Percentiles rank a stretch among this genome's conserved stretches.
phyloP scores from a whole-genome alignment of 2,329 filamentous ascomycete genomes.

The Aspergillus sp. region DNA sequence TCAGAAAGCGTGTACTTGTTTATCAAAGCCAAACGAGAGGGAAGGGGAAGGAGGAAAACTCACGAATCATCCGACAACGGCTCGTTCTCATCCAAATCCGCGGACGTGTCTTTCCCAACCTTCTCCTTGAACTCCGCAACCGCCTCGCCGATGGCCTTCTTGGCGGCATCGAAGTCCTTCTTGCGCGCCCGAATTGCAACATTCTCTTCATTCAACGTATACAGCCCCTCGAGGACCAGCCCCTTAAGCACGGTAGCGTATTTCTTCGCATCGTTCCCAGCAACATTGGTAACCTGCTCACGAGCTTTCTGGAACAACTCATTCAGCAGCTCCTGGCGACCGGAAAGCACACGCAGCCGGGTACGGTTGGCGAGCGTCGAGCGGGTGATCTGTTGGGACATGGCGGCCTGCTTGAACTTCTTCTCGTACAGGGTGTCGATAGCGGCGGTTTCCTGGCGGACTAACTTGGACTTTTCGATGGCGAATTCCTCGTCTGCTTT shows the following conservation, averaged over 20 bases:
- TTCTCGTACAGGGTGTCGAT: constrained; percentile 94
- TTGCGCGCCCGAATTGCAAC: constrained; percentile 67
- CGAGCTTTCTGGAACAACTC: constrained; percentile 74
- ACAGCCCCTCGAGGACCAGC: constrained; percentile 80
- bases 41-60: constrained; percentile 38
- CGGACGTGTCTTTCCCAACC: constrained; percentile 59
- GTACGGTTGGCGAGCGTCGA: constrained; percentile 96
- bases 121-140: constrained; percentile 76
- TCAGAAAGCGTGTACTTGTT: constrained; percentile 7
- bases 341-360: constrained; percentile 75
- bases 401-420: constrained; percentile 97
- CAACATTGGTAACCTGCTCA: constrained; percentile 59
- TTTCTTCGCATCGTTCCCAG: constrained; percentile 48
- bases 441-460: constrained; percentile 84
- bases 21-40: neutral
- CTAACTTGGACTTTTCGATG: constrained; percentile 98
- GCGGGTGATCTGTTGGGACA: constrained; percentile 97
- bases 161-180: constrained; percentile 66
- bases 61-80: constrained; percentile 75
- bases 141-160: constrained; percentile 70
- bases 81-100: constrained; percentile 69
- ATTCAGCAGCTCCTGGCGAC: constrained; percentile 85
- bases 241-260: constrained; percentile 71
- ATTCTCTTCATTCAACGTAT: constrained; percentile 74
- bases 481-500: constrained; percentile 99